Conservation (phyloP, 352 stramenopile genomes). For the Bremia lactucae region DNA sequence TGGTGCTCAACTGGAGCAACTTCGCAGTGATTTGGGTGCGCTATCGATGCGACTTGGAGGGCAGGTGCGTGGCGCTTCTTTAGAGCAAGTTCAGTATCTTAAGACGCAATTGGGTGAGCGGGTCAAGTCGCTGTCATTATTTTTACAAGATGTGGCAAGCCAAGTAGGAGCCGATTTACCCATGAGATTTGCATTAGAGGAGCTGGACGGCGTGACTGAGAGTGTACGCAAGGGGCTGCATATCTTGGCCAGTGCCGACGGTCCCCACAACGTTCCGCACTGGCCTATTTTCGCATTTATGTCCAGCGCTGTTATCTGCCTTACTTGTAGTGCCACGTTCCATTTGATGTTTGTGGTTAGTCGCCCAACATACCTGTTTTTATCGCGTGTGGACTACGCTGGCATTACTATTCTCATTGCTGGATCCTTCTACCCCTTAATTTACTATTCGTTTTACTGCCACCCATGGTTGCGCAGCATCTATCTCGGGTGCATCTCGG, state of each 20-base stretch:
- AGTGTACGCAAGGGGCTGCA: slow-evolving; percentile 74
- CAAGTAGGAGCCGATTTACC: slow-evolving; percentile 66
- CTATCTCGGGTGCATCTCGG: slow-evolving; percentile 59
- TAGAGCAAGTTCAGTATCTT: slow-evolving; percentile 41
- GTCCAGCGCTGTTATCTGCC: slow-evolving; percentile 67
- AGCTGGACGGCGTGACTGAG: slow-evolving; percentile 60
- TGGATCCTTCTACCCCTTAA: slow-evolving; percentile 77
- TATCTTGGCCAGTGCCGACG: slow-evolving; percentile 51
- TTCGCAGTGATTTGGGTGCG: slow-evolving; percentile 48
- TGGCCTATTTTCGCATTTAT: slow-evolving; percentile 85
- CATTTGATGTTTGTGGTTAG: slow-evolving; percentile 81
- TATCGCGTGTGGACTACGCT: slow-evolving; percentile 75
- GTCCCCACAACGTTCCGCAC: slow-evolving; percentile 57
- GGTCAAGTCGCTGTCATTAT: slow-evolving; percentile 57
- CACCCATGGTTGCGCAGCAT: slow-evolving; percentile 45
- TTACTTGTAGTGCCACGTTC: slow-evolving; percentile 75
- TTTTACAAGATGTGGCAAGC: slow-evolving; percentile 55
- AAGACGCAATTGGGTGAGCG: slow-evolving; percentile 44
- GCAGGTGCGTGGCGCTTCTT: slow-evolving; percentile 32
- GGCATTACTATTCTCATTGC: slow-evolving; percentile 83
- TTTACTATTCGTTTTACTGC: slow-evolving; percentile 88
- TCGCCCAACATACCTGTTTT: slow-evolving; percentile 55
- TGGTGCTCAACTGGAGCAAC: slow-evolving; percentile 50
- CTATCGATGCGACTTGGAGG: slow-evolving; percentile 42
- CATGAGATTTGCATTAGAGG: slow-evolving; percentile 66